Base-by-base conservation (phyloP, 768 basidiomycete species). In the Tylopilus sp. region DNA sequence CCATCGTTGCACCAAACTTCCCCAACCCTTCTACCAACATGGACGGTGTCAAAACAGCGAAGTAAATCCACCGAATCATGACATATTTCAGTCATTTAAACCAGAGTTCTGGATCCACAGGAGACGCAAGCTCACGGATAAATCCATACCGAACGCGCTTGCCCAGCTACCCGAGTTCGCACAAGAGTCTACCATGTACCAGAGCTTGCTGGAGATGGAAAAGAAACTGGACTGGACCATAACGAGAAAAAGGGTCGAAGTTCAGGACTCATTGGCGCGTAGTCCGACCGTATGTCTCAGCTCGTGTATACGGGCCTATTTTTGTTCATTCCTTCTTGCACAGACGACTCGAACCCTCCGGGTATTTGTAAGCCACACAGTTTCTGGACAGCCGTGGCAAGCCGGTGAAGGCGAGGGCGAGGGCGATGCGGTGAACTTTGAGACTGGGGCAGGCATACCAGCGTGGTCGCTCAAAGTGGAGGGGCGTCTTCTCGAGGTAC, bases 151-250 rank as follows among this genome's bases (percentile, higher is more conserved):
- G 0, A 83, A 86, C 75, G 81, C 80, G 44, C 76, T 94, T 33
- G 75, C 85, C 6, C 83, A 90, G 53, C 76, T 82, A 58, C 82
- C 86, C n/a, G 82, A 85, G 43, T 90, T 91, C 62, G 80, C 86
- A 1, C 78, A 81, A 59, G 92, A 95, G 66, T 91, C 91, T 21
- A 75, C 74, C 52, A 90, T 95, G 80, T 97, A 95, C 69, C 82
- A 85, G 53, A 85, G 90, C 60, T 73, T 97, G 36, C 69, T 94
- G 23, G 86, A 88, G 57, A 91, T 91, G 83, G 94, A 95, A 66
- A 80, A 88, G 51, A 90, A 87, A 65, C 73, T 98, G 15, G 94
- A 98, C 69, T 97, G 95, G 95, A 95, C 92, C 4, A 87, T 95
- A 77, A 84, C 83, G 65, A 77, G 95, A 65, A 95, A 95, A 71